Conservation (phyloP, 108 stramenopile genomes). For the Aureococcus anophagefferens region DNA sequence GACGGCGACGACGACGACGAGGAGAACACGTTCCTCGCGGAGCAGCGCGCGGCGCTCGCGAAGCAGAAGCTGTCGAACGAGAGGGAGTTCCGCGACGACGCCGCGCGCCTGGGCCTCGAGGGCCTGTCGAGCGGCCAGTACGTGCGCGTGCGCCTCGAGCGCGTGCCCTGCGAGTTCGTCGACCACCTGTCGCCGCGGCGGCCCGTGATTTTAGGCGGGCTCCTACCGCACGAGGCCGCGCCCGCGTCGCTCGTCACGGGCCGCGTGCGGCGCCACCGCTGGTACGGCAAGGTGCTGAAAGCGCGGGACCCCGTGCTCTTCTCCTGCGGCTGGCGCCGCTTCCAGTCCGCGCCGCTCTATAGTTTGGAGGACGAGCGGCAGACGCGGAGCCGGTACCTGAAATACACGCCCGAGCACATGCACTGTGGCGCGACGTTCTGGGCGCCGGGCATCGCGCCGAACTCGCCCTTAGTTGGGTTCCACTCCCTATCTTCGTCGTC, state of each 20-base stretch:
- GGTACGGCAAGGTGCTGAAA: conserved; percentile 80
- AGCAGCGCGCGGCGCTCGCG: conserved; percentile 69
- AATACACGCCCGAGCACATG: conserved; percentile 99
- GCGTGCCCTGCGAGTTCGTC: conserved; percentile 71
- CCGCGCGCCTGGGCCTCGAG: conserved; percentile 68
- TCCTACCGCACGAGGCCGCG: conserved; percentile 75
- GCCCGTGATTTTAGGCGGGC: conserved; percentile 86
- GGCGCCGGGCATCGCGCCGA: conserved; percentile 83
- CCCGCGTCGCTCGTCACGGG: conserved; percentile 6
- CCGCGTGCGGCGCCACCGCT: conserved; percentile 93
- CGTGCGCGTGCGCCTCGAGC: conserved; percentile 74
- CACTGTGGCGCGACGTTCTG: conserved; percentile 93
- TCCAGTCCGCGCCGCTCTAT: conserved; percentile 82
- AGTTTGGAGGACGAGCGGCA: conserved; percentile 62
- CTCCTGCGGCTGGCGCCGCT: conserved; percentile 91
- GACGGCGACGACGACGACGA: conserved; percentile 48
- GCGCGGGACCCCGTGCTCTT: conserved; percentile 91
- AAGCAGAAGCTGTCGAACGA: conserved; percentile 60
- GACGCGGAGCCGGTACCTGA: conserved; percentile 75
- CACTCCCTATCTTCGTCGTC: conserved; percentile 58
- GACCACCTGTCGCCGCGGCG: conserved; percentile 59
- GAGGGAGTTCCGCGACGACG: conserved; percentile 79
- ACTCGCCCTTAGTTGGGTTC: conserved; percentile 90
- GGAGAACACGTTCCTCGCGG: conserved; percentile 64
- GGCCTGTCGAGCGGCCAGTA: conserved; percentile 88